A percentile compares a stretch with the other conserved stretches of the same genome.
phyloP scores from a whole-genome alignment of 345 rosid genomes.

The Hibiscus tridactylites region DNA sequence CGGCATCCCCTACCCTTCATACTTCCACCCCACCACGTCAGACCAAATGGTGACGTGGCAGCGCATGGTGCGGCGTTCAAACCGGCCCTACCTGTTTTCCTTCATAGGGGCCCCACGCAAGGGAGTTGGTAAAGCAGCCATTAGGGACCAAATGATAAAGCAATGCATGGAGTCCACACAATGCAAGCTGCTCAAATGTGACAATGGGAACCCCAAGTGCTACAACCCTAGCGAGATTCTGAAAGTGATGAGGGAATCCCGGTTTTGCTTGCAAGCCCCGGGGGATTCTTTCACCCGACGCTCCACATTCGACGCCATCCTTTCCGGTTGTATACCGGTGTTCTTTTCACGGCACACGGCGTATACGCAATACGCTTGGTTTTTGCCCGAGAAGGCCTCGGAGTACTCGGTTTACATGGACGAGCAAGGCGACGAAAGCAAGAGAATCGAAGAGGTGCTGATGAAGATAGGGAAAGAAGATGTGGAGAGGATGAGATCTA shows the following conservation, averaged over 20 bases:
- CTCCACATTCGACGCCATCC: conserved; percentile 41
- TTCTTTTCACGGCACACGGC: conserved; percentile 57
- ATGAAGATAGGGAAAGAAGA: conserved; percentile 19
- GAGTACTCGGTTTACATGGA: conserved; percentile 40
- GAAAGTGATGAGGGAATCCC: conserved; percentile 28
- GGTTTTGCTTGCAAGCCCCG: conserved; percentile 50
- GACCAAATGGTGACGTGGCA: conserved; percentile 38
- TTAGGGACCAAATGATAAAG: conserved; percentile 39
- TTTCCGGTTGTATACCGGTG: conserved; percentile 56
- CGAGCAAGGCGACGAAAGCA: background rate
- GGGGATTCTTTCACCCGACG: conserved; percentile 58
- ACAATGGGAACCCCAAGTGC: conserved; percentile 20
- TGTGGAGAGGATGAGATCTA: conserved; percentile 24
- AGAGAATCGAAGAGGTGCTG: conserved; percentile 30
- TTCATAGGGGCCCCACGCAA: conserved; percentile 49
- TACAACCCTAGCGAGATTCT: conserved; percentile 29
- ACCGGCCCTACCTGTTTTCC: conserved; percentile 39
- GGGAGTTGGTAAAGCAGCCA: conserved; percentile 33
- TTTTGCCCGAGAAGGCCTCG: conserved; percentile 21
- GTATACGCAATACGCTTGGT: conserved; percentile 52
- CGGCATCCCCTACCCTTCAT: conserved; percentile 56
- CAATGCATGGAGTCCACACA: conserved; percentile 37
- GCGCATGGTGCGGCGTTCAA: conserved; percentile 11
- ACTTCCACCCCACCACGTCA: conserved; percentile 44
- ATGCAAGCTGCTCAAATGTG: conserved; percentile 36